Evolutionary conservation across 495 filamentous ascomycete genomes (phyloP).

Genomic region (Amniculicola lignicola): DNA sequence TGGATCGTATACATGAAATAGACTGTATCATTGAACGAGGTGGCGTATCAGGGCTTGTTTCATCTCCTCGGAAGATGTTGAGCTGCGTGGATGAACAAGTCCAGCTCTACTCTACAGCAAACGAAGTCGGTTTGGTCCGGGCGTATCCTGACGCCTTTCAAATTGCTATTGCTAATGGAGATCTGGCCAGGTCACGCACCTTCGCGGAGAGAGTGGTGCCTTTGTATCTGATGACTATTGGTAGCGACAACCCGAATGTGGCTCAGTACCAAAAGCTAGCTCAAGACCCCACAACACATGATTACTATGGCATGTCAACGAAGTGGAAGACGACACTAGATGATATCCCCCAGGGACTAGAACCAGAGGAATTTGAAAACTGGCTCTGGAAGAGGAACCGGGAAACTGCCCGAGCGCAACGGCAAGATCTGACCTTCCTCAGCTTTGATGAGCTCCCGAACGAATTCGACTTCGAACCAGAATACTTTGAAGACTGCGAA

Average conservation of each 20-base stretch:
- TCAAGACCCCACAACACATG: conserved; percentile 24
- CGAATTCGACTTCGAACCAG: conserved; percentile 17
- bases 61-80: conserved; percentile 7
- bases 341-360: conserved; percentile 33
- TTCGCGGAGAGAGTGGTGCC: conserved; percentile 18
- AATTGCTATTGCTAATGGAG: conserved; percentile 24
- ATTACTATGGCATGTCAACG: conserved; percentile 26
- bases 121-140: conserved; percentile 11
- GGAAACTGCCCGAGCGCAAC: conserved; percentile 13
- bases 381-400: conserved; percentile 36
- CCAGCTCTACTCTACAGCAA: conserved; percentile 10
- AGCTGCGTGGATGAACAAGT: conserved; percentile 22
- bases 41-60: conserved; percentile 9
- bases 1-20: conserved; percentile 13
- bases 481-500: conserved; percentile 32
- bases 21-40: conserved; percentile 7
- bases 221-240: conserved; percentile 18
- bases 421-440: conserved; percentile 35
- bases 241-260: conserved; percentile 27
- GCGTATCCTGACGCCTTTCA: conserved; percentile 18
- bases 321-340: conserved; percentile 35
- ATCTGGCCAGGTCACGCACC: conserved; percentile 19
- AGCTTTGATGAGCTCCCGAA: conserved; percentile 36
- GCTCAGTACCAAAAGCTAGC: conserved; percentile 18
- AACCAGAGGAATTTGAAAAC: conserved; percentile 34